Conservation (phyloP, 345 rosid species). For the Mangifera indica region DNA sequence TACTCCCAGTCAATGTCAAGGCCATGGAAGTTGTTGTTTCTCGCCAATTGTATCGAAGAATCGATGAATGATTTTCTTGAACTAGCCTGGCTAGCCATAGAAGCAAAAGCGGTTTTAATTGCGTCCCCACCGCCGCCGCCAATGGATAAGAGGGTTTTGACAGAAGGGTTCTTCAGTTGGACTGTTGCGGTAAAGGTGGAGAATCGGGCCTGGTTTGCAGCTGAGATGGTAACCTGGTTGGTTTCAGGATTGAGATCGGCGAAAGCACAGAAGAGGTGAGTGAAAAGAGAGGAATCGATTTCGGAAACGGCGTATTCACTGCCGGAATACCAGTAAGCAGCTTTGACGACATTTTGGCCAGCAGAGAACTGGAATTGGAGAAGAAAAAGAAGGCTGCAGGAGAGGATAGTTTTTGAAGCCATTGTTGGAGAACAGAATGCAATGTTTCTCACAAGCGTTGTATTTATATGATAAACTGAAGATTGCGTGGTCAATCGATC, state of each 20-base stretch:
- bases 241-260: conserved; percentile 44
- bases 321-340: conserved; percentile 48
- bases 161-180: conserved; percentile 32
- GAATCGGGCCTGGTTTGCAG: conserved; percentile 43
- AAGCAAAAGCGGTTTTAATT: conserved; percentile 6
- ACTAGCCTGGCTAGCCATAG: conserved; percentile 36
- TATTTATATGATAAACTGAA: no score
- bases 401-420: background rate
- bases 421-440: background rate
- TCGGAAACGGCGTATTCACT: conserved; percentile 31
- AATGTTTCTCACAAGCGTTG: background rate
- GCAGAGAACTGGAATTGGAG: conserved; percentile 18
- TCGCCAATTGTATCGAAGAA: conserved; percentile 31
- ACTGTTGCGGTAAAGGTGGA: conserved; percentile 31
- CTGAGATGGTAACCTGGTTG: conserved; percentile 39
- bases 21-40: conserved; percentile 36
- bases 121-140: conserved; percentile 24
- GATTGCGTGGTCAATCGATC: background rate
- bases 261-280: conserved; percentile 58
- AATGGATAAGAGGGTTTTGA: conserved; percentile 44
- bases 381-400: conserved; percentile 3
- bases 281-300: conserved; percentile 57
- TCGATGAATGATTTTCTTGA: conserved; percentile 36
- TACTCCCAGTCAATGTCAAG: conserved; percentile 47
- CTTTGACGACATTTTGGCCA: conserved; percentile 41